Percentiles rank a stretch among this genome's conserved stretches.
Conservation (phyloP, 176 grass and related monocot genomes). For the Paspalum notatum region DNA sequence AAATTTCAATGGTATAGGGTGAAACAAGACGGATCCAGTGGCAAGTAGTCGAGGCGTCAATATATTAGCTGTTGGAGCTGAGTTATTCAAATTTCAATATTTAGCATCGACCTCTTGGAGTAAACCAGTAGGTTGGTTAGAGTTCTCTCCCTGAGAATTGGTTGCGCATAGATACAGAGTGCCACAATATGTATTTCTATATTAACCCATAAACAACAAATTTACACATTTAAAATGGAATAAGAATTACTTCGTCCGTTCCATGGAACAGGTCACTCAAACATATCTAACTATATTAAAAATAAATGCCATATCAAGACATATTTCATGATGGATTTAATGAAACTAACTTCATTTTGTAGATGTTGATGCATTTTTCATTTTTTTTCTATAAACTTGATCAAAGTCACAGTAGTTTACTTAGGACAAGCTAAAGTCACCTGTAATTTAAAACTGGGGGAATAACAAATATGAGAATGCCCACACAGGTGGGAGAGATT, state of each 20-base stretch:
- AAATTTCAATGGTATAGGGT: background rate
- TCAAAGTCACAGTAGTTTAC: too few relatives aligned
- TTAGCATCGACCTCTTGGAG: background rate
- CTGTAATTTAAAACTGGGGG: too few relatives aligned
- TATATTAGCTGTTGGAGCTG: conserved; percentile 21
- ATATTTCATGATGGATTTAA: too few relatives aligned
- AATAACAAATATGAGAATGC: conserved; percentile 19
- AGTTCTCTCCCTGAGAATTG: background rate
- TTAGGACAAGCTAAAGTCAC: too few relatives aligned
- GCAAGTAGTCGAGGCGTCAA: background rate
- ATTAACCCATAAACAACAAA: conserved; percentile 14
- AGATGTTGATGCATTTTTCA: too few relatives aligned
- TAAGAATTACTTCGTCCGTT: too few relatives aligned
- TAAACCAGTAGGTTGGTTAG: conserved; percentile 19
- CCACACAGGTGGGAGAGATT: conserved; percentile 13
- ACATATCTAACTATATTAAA: too few relatives aligned
- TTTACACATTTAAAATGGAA: background rate
- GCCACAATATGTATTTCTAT: background rate
- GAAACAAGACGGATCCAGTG: background rate
- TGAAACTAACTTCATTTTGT: too few relatives aligned
- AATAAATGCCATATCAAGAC: too few relatives aligned
- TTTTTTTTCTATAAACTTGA: too few relatives aligned
- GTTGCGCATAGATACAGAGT: conserved; percentile 3
- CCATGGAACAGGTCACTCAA: too few relatives aligned
- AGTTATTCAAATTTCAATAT: conserved; percentile 24